Percentiles rank a stretch among this genome's conserved stretches.
phyloP scores from a whole-genome alignment of 2,329 filamentous ascomycete genomes.

The Alternaria viburni region DNA sequence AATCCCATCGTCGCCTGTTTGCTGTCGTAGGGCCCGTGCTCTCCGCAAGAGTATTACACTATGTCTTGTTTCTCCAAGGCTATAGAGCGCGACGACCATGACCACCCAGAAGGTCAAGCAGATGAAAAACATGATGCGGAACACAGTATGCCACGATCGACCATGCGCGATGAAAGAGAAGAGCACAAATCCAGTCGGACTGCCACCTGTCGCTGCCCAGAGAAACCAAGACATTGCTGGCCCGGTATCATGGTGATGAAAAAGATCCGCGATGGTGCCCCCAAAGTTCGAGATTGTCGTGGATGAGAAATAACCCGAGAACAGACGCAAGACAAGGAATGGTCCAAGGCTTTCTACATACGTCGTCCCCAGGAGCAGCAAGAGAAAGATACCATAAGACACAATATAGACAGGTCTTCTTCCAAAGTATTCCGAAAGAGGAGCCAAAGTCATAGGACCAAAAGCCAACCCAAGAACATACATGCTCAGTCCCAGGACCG shows the following conservation, averaged over 20 bases:
- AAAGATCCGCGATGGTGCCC: conserved; percentile 56
- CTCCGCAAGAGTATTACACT: conserved; percentile 52
- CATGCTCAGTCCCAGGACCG: conserved; percentile 54
- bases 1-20: conserved; percentile 31
- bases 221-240: conserved; percentile 53
- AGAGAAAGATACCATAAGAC: conserved; percentile 52
- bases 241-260: conserved; percentile 51
- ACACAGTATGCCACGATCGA: conserved; percentile 53
- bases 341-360: conserved; percentile 50
- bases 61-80: conserved; percentile 54
- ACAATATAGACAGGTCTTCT: conserved; percentile 53
- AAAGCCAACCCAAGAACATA: conserved; percentile 57
- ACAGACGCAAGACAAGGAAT: conserved; percentile 53
- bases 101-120: conserved; percentile 54
- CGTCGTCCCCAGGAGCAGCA: conserved; percentile 53
- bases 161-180: conserved; percentile 55
- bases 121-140: conserved; percentile 56
- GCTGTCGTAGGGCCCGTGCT: conserved; percentile 38
- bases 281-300: conserved; percentile 51
- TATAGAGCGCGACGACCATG: conserved; percentile 46
- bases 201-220: conserved; percentile 56
- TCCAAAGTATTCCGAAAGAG: conserved; percentile 51
- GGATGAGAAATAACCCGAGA: conserved; percentile 55
- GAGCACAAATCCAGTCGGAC: conserved; percentile 55
- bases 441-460: conserved; percentile 46